phyloP scores from a whole-genome alignment of 2,329 filamentous ascomycete genomes.

The Teratosphaeria epicoccoides region DNA sequence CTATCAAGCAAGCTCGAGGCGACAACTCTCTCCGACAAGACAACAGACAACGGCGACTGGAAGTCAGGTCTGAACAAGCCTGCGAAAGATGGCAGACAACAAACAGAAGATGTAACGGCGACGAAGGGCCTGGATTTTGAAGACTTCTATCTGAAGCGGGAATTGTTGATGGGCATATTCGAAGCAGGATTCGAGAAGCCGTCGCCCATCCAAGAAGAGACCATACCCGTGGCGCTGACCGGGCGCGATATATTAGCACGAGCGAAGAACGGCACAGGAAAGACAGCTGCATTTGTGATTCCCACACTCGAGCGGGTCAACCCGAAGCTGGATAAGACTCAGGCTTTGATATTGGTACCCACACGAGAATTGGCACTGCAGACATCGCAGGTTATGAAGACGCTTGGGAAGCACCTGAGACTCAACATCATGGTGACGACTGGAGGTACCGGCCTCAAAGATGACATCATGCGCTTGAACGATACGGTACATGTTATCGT shows the following conservation, averaged over 20 bases:
- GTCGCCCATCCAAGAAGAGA: constrained; percentile 98
- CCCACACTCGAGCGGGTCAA: constrained; percentile 93
- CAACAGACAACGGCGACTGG: constrained; percentile 56
- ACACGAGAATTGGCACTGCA: constrained; percentile 95
- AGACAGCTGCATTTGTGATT: constrained; percentile 96
- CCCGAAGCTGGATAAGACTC: constrained; percentile 90
- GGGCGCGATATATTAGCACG: constrained; percentile 90
- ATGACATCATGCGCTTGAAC: constrained; percentile 90
- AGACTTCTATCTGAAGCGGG: constrained; percentile 88
- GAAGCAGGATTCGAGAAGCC: constrained; percentile 98
- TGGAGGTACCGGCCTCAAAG: constrained; percentile 84
- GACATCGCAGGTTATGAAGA: constrained; percentile 99
- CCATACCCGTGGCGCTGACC: constrained; percentile 90
- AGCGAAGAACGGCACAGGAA: constrained; percentile 97
- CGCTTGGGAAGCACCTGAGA: constrained; percentile 88
- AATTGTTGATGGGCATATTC: constrained; percentile 97
- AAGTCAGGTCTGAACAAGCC: constrained; percentile 63
- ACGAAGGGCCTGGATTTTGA: constrained; percentile 98
- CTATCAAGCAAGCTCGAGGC: constrained; percentile 48
- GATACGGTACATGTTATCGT: constrained; percentile 96
- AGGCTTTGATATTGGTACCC: constrained; percentile 90
- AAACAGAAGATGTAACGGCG: constrained; percentile 95
- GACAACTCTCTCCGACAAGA: constrained; percentile 41
- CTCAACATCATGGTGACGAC: constrained; percentile 99
- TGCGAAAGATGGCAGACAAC: constrained; percentile 62